A percentile compares a stretch with the other conserved stretches of the same genome.
Conservation (phyloP, 331 rosid species). For the Cydonia oblonga region DNA sequence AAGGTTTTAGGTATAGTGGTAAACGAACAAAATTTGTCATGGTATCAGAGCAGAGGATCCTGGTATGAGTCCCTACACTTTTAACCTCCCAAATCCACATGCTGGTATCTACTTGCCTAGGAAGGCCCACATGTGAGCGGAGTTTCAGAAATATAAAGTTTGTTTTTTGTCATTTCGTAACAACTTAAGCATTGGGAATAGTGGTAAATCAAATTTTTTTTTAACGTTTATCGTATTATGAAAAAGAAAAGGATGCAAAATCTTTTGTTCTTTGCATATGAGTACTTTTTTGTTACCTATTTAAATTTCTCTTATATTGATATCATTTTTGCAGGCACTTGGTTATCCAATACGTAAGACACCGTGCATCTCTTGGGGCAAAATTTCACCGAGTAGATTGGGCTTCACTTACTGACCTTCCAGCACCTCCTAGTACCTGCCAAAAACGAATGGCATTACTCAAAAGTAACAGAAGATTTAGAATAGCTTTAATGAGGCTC, state of each 20-base stretch:
- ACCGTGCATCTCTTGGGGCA: conserved; percentile 72
- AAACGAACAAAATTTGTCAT: not conserved
- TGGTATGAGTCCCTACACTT: not conserved
- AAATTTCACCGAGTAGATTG: conserved; percentile 61
- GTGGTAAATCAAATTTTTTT: not conserved
- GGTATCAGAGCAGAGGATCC: not conserved
- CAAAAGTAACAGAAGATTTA: conserved; percentile 39
- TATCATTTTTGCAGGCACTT: conserved; percentile 50
- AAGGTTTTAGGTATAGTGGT: not conserved
- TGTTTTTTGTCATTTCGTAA: not conserved
- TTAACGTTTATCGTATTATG: not conserved
- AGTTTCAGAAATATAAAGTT: not conserved
- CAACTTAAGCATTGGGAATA: not conserved
- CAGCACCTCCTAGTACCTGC: conserved; percentile 63
- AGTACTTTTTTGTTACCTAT: not conserved
- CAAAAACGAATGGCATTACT: conserved; percentile 59
- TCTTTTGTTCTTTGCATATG: not conserved
- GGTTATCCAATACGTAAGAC: conserved; percentile 72
- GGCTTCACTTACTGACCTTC: conserved; percentile 64
- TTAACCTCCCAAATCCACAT: not conserved
- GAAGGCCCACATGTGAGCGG: not conserved
- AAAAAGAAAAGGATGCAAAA: not conserved
- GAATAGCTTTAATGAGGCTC: conserved; percentile 70
- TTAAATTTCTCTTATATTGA: not conserved
- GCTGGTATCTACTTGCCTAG: not conserved